Percentiles rank a stretch among this genome's conserved stretches.
These are phyloP conservation scores for Pseudevernia furfuracea DNA, from an alignment of 495 filamentous ascomycete species.

Conservation along the genomic window DNA sequence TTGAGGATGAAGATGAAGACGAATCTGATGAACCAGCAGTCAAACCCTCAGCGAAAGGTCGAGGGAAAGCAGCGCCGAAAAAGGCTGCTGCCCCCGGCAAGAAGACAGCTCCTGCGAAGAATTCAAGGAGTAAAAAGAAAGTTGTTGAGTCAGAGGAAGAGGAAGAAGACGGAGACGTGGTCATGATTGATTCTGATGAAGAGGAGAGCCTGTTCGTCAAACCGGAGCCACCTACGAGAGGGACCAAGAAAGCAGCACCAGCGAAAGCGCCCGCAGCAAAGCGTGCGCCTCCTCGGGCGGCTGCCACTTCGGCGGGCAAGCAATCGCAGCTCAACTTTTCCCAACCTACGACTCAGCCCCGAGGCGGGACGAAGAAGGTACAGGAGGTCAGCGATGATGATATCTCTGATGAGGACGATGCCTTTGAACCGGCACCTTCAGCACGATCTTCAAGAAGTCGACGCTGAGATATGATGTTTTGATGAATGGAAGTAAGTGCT, in stretches of 20 bases:
- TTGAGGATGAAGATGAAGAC: conserved; percentile 42
- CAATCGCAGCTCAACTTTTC: conserved; percentile 74
- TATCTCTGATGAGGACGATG: conserved; percentile 69
- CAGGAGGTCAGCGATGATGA: conserved; percentile 52
- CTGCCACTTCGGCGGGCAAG: conserved; percentile 33
- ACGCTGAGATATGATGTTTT: conserved; percentile 9
- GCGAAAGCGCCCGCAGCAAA: conserved; percentile 33
- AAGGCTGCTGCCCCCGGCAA: conserved; percentile 36
- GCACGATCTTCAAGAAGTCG: conserved; percentile 24
- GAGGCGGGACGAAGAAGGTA: conserved; percentile 39
- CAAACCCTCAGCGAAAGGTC: conserved; percentile 39
- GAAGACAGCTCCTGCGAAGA: conserved; percentile 34
- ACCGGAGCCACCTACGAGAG: conserved; percentile 40
- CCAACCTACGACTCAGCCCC: conserved; percentile 42
- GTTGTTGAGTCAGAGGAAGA: conserved; percentile 53
- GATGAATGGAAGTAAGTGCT: not conserved
- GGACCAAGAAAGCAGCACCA: conserved; percentile 33
- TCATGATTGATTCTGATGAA: conserved; percentile 51
- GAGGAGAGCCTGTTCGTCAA: conserved; percentile 54
- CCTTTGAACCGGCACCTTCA: conserved; percentile 57
- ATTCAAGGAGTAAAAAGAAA: conserved; percentile 42
- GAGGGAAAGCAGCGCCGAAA: conserved; percentile 38
- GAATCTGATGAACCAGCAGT: conserved; percentile 30
- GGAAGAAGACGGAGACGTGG: conserved; percentile 55
- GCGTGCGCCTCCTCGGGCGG: conserved; percentile 34